Evolutionary conservation across 2,329 filamentous ascomycete species (phyloP).

Genomic region (Macrophomina pseudophaseolina): DNA sequence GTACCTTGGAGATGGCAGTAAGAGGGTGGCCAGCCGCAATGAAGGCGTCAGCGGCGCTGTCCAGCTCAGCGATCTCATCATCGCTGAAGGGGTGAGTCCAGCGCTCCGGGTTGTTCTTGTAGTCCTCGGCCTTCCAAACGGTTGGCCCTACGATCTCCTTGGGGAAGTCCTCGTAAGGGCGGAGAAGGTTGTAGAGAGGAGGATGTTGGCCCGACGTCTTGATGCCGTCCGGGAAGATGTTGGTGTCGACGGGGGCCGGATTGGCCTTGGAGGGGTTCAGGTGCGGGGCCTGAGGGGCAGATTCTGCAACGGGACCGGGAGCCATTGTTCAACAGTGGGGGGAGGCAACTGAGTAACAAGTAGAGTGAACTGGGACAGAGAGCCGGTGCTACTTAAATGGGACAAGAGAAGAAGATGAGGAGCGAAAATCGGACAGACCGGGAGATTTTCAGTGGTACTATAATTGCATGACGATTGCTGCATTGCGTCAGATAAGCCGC

Average conservation of each 20-base stretch:
- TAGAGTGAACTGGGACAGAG: not conserved
- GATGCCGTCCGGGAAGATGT: constrained; percentile 67
- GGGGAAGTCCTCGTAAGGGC: constrained; percentile 72
- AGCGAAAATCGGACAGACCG: constrained; percentile 18
- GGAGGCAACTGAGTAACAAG: constrained; percentile 1
- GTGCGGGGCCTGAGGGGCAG: constrained; percentile 22
- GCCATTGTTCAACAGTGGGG: constrained; percentile 19
- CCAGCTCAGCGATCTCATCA: constrained; percentile 71
- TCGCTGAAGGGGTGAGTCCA: constrained; percentile 75
- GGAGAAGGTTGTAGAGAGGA: constrained; percentile 69
- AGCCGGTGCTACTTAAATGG: constrained; percentile 3
- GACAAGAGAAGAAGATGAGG: not conserved
- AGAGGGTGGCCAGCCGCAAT: constrained; percentile 68
- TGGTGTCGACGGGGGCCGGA: constrained; percentile 31
- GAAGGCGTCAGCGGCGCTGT: constrained; percentile 70
- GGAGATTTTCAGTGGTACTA: constrained; percentile 1
- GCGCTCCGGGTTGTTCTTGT: constrained; percentile 64
- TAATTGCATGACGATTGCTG: constrained; percentile 18
- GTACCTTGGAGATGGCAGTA: constrained; percentile 70
- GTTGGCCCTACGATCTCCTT: constrained; percentile 72
- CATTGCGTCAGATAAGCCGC: constrained; percentile 13
- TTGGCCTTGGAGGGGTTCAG: constrained; percentile 22
- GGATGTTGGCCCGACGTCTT: constrained; percentile 75
- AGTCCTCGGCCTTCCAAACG: constrained; percentile 73
- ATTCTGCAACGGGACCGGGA: constrained; percentile 23